Base-by-base conservation (phyloP, 2,329 filamentous ascomycete genomes). In the Scedosporium minutisporum region DNA sequence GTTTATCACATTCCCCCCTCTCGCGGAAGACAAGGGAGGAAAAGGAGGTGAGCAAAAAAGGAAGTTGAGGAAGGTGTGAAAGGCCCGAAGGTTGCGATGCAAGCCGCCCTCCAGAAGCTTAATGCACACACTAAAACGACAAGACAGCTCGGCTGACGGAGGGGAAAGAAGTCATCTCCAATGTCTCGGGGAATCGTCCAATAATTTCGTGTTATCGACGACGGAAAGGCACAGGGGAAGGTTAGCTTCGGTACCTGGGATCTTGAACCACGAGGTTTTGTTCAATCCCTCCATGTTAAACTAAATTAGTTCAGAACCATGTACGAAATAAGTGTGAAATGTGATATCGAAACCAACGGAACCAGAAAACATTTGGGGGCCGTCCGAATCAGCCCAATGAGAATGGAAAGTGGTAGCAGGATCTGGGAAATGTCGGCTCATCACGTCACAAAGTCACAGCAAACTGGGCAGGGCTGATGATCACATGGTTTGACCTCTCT, bases 221-320 rank as follows among this genome's bases (percentile, higher is more conserved):
- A 18, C 51, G 23, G 44, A 48, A 25, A 23, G 18, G 51, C 12
- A 55, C 18, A 55, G 51, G 18, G 12, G 51, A 25, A 23, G 51
- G 51, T 23, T 55, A 55, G 51, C 51, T 55, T 55, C 51, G 51
- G 51, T 55, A 55, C 51, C 51, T 55, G 51, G 23, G 51, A 55
- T 23, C 18, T 16, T 14, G n/a, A 25, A 27, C 23, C 51, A 55
- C 51, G 23, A 23, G 18, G 23, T 55, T 14, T 23, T 48, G 16
- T 21, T 48, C 44, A 3, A 18, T 48, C 44, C 44, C 44, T 18
- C 44, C 33, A 38, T 38, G 33, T 12, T 38, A 38, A 38, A 38
- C 33, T 12, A 38, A 4, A 1, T 12, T 38, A 33, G 29, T 33
- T 7, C 2, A 38, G 10, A 14, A 10, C 33, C 33, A 38, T 3